Evolutionary conservation across 2,329 filamentous ascomycete species (phyloP).

Genomic region (Aureobasidium musti): DNA sequence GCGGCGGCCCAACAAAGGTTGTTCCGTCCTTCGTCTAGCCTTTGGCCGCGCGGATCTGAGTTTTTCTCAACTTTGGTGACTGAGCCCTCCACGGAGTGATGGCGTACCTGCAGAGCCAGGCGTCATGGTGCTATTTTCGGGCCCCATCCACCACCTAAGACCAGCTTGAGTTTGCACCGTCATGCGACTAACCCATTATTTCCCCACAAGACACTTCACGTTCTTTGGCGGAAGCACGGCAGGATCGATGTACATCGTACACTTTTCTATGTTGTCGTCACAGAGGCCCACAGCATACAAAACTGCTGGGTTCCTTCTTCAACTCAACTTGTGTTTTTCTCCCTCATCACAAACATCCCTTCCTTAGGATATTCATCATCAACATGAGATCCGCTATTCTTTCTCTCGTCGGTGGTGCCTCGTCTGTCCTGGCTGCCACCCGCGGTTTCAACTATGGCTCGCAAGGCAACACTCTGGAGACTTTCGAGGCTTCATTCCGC

Average conservation of each 20-base stretch:
- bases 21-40: neutral
- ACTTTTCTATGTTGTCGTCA: slow-evolving; percentile 25
- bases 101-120: slow-evolving; percentile 25
- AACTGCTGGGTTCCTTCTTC: slow-evolving; percentile 22
- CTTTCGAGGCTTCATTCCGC: slow-evolving; percentile 69
- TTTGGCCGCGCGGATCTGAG: slow-evolving; percentile 25
- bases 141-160: neutral
- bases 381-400: slow-evolving; percentile 30
- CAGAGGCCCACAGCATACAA: slow-evolving; percentile 25
- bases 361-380: slow-evolving; percentile 17
- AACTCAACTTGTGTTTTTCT: neutral
- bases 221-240: slow-evolving; percentile 24
- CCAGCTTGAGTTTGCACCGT: slow-evolving; percentile 8
- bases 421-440: slow-evolving; percentile 43
- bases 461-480: slow-evolving; percentile 60
- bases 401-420: slow-evolving; percentile 44
- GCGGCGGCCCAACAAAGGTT: slow-evolving; percentile 26
- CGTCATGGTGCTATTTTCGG: slow-evolving; percentile 29
- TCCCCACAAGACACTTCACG: slow-evolving; percentile 25
- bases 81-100: slow-evolving; percentile 21
- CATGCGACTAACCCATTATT: slow-evolving; percentile 27
- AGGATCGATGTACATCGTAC: slow-evolving; percentile 18
- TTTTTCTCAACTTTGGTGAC: slow-evolving; percentile 14
- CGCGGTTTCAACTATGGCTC: slow-evolving; percentile 76
- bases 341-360: neutral